A percentile compares a stretch with the other conserved stretches of the same genome.
phyloP scores from a whole-genome alignment of 176 grass and related monocot genomes.

The Poa annua region DNA sequence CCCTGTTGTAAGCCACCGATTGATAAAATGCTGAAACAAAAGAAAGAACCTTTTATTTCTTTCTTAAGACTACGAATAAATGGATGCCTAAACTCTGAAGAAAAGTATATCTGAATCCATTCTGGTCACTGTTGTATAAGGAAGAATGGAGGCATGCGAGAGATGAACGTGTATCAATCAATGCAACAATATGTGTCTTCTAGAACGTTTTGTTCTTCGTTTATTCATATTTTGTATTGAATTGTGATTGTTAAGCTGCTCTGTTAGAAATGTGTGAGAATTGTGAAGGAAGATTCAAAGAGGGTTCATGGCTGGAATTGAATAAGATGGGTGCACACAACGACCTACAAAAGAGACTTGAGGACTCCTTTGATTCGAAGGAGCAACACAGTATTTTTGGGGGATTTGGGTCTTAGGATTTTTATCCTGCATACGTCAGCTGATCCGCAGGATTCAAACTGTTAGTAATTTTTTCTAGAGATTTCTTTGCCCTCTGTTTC shows the following conservation, averaged over 20 bases:
- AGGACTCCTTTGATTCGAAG: too few relatives aligned
- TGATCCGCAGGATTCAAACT: too few relatives aligned
- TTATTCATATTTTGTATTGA: background rate
- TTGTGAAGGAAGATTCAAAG: background rate
- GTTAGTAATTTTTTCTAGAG: too few relatives aligned
- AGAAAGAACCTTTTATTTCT: slow-evolving; percentile 22
- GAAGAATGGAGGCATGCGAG: background rate
- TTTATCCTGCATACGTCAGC: too few relatives aligned
- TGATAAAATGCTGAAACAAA: background rate
- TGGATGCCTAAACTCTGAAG: background rate
- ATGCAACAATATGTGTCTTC: background rate
- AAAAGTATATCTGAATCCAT: background rate
- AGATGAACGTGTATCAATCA: background rate
- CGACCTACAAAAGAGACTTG: too few relatives aligned
- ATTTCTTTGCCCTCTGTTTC: too few relatives aligned
- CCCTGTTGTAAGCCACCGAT: slow-evolving; percentile 9
- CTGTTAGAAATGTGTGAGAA: background rate
- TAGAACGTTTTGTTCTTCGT: background rate
- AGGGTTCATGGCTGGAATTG: background rate
- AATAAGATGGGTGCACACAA: too few relatives aligned
- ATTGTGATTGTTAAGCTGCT: background rate
- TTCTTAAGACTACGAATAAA: background rate
- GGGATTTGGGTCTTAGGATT: too few relatives aligned
- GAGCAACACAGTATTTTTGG: too few relatives aligned
- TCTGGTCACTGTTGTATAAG: background rate